Conservation (phyloP, 2,329 filamentous ascomycete species). For the Uncinocarpus reesii region DNA sequence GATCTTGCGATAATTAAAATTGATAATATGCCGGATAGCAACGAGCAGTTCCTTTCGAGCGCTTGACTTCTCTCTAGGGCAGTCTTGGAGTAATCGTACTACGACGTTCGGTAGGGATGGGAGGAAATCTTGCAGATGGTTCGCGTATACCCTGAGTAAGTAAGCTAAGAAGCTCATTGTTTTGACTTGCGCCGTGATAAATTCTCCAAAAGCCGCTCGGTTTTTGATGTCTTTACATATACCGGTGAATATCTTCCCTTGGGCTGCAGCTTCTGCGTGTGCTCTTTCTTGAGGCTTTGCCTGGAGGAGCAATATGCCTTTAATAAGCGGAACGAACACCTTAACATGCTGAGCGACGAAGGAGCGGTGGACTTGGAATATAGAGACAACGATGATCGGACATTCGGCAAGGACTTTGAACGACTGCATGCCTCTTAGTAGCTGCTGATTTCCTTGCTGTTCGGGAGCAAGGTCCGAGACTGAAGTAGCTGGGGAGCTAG, state of each 20-base stretch:
- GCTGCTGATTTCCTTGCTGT: conserved; percentile 66
- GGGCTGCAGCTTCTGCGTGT: conserved; percentile 70
- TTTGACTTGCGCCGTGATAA: conserved; percentile 96
- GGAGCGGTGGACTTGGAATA: conserved; percentile 83
- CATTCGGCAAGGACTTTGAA: conserved; percentile 98
- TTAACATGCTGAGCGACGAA: conserved; percentile 78
- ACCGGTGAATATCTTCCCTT: conserved; percentile 76
- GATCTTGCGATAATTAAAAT: conserved; percentile 94
- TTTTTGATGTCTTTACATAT: conserved; percentile 92
- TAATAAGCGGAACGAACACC: conserved; percentile 86
- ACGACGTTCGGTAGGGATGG: conserved; percentile 78
- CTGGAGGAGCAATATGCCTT: conserved; percentile 75
- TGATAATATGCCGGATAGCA: conserved; percentile 95
- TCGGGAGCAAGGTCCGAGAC: conserved; percentile 72
- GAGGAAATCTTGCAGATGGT: conserved; percentile 79
- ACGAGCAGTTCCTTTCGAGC: conserved; percentile 91
- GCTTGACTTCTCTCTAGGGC: conserved; percentile 84
- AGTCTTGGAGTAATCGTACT: conserved; percentile 83
- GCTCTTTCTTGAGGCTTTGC: conserved; percentile 89
- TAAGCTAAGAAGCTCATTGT: conserved; percentile 99
- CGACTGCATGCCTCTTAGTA: conserved; percentile 92
- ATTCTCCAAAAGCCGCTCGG: conserved; percentile 86
- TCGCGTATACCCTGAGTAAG: conserved; percentile 74
- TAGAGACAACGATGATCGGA: conserved; percentile 95
- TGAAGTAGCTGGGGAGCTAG: conserved; percentile 77